phyloP scores from a whole-genome alignment of 106 monocot species.

The Hemerocallis citrina region DNA sequence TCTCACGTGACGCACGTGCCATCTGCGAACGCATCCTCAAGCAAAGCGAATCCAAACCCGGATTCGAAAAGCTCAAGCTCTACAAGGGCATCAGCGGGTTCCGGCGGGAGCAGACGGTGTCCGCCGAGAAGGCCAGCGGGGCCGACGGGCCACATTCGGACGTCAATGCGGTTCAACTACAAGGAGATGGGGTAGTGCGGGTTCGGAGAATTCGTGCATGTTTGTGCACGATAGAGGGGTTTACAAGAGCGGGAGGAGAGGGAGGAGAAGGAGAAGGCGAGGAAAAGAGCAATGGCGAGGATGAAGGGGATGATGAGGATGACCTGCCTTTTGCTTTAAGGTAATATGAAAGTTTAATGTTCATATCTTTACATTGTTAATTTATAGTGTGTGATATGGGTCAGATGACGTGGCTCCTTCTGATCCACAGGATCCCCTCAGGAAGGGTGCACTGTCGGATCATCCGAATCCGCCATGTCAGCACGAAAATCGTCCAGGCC shows the following conservation, averaged over 20 bases:
- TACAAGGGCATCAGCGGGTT: slow-evolving; percentile 92
- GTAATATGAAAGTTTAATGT: too few relatives aligned
- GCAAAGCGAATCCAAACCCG: slow-evolving; percentile 17
- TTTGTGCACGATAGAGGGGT: slow-evolving; percentile 99
- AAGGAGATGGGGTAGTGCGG: slow-evolving; percentile 99
- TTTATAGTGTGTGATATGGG: too few relatives aligned
- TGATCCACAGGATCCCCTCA: too few relatives aligned
- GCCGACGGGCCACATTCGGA: slow-evolving; percentile 85
- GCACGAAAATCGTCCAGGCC: too few relatives aligned
- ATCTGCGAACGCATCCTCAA: slow-evolving; percentile 79
- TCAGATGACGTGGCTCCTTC: too few relatives aligned
- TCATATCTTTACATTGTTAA: too few relatives aligned
- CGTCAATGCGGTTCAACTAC: slow-evolving; percentile 85
- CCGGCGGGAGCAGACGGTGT: slow-evolving; percentile 85
- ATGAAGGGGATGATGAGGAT: slow-evolving; percentile 26
- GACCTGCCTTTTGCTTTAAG: slow-evolving; percentile 79
- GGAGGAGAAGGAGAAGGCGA: slow-evolving; percentile 12
- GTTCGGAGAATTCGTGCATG: slow-evolving; percentile 91
- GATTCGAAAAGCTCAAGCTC: slow-evolving; percentile 36
- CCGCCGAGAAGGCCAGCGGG: slow-evolving; percentile 89
- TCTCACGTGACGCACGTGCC: slow-evolving; percentile 74
- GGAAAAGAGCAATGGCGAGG: not conserved
- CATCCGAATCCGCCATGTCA: too few relatives aligned
- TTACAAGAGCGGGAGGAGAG: slow-evolving; percentile 95
- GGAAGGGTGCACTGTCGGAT: too few relatives aligned